A percentile compares a stretch with the other conserved stretches of the same genome.
Evolutionary conservation across 306 rosid species (phyloP).

Genomic region (Arachis hypogaea): DNA sequence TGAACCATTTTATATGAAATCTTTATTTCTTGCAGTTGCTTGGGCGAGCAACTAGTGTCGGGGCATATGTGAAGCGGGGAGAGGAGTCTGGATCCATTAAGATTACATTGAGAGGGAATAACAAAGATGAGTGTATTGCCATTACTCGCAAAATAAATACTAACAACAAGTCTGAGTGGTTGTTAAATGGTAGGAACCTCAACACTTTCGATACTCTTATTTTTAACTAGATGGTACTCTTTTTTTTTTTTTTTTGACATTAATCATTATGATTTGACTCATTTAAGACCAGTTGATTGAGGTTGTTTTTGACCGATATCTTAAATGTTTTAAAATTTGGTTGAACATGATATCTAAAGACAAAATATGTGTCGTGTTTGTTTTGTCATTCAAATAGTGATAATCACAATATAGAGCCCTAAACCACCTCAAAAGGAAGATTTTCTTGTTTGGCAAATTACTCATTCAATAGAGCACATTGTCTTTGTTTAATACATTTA

Average conservation of each 20-base stretch:
- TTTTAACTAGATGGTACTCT: conserved; percentile 10
- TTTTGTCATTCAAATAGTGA: no score
- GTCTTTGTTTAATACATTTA: no score
- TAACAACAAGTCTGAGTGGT: conserved; percentile 88
- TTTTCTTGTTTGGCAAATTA: no score
- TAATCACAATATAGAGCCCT: no score
- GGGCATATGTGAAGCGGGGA: conserved; percentile 90
- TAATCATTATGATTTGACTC: background rate
- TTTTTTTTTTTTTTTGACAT: conserved; percentile 15
- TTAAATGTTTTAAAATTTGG: conserved; percentile 22
- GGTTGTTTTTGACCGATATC: background rate
- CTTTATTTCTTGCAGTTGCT: conserved; percentile 62
- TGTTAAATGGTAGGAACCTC: conserved; percentile 63
- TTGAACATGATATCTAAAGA: conserved; percentile 21
- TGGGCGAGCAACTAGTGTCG: conserved; percentile 82
- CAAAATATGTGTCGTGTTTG: background rate
- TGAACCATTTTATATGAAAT: conserved; percentile 29
- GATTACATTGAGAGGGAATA: conserved; percentile 75
- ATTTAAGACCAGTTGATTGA: conserved; percentile 27
- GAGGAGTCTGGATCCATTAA: conserved; percentile 76
- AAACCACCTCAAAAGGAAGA: no score
- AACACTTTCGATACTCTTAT: background rate
- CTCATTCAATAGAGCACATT: no score
- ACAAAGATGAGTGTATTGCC: conserved; percentile 54
- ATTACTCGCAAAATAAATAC: conserved; percentile 75